Evolutionary conservation across 2,329 filamentous ascomycete genomes (phyloP), one percentile per base, ranked within the genome.

Genomic region (Herpomyces periplanetae): DNA sequence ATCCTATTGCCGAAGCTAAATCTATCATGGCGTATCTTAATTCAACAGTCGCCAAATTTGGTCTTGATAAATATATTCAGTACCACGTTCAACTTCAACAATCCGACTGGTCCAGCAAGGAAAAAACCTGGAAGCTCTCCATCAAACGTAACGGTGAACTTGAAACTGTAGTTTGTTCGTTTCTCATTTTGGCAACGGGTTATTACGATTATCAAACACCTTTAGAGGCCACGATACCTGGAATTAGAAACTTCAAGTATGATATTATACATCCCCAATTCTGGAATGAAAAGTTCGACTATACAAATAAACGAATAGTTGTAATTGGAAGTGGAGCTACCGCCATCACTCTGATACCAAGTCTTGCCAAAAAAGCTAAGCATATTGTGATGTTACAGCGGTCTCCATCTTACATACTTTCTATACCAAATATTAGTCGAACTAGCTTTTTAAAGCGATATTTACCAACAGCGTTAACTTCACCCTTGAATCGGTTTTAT

Each of bases 101-200:
- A 0, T 43, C 50, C 3, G 39, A 49, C 25, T 62, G 54, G 54
- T 45, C 41, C 5, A 46, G 47, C 0, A 32, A 41, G 2, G 32
- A 44, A 5, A 48, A 56, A 25, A 36, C 31, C 16, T 62, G 55
- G 56, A n/a, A n/a, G n/a, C n/a, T n/a, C n/a, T n/a, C n/a, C n/a
- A n/a, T n/a, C 5, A 35, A 34, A 1, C 28, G 28, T 11, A 33
- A 39, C 14, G 37, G 34, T 23, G 27, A 28, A 13, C 29, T 33
- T 17, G 32, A 40, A 15, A 26, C 28, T 8, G 31, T 38, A 24
- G 35, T 33, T 21, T 32, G 34, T 3, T 12, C 8, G 12, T 19
- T 19, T 14, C 8, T 8, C 8, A 16, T 11, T 16, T 10, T 3
- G 6, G 10, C 5, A 11, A 8, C 5, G 5, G n/a, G 14, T 17